Conservation (phyloP, 1,284 basidiomycete species). For the Cryptococcus deneoformans region DNA sequence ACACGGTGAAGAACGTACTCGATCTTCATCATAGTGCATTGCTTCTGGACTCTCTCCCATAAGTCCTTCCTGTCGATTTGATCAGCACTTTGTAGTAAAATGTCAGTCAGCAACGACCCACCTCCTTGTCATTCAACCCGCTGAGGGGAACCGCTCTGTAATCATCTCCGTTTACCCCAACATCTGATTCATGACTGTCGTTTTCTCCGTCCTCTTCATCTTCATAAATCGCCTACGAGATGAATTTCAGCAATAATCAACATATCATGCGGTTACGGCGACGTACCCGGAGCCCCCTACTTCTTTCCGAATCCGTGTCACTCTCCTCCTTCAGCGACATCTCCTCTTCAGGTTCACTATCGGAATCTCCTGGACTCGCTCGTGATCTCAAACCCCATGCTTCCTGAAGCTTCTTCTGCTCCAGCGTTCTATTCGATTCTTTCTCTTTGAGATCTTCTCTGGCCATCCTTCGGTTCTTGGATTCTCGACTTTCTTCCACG, state of each 20-base stretch:
- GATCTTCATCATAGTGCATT: slow-evolving; percentile 70
- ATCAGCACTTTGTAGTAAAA: not conserved
- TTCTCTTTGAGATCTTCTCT: not conserved
- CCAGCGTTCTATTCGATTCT: slow-evolving; percentile 3
- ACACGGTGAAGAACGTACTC: slow-evolving; percentile 23
- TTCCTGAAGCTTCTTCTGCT: slow-evolving; percentile 17
- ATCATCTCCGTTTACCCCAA: slow-evolving; percentile 7
- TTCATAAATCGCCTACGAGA: not conserved
- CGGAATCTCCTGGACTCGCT: too few relatives aligned
- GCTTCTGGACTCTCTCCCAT: slow-evolving; percentile 68
- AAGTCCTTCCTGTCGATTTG: slow-evolving; percentile 13
- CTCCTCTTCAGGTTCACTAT: too few relatives aligned
- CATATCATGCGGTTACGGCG: too few relatives aligned
- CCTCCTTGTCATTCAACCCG: too few relatives aligned
- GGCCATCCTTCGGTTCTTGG: slow-evolving; percentile 2
- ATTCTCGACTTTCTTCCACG: slow-evolving; percentile 23
- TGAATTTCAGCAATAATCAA: too few relatives aligned
- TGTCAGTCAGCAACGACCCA: too few relatives aligned
- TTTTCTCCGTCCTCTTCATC: slow-evolving; percentile 43
- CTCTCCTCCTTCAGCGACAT: too few relatives aligned
- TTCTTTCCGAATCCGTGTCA: too few relatives aligned
- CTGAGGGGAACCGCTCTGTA: slow-evolving; percentile 1
- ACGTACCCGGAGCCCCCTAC: too few relatives aligned
- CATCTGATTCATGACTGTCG: slow-evolving; percentile 20
- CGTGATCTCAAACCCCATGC: slow-evolving; percentile 26